These are phyloP conservation scores for Lasiodiplodia sp. DNA, from an alignment of 2,329 filamentous ascomycete genomes.

Conservation along the genomic window DNA sequence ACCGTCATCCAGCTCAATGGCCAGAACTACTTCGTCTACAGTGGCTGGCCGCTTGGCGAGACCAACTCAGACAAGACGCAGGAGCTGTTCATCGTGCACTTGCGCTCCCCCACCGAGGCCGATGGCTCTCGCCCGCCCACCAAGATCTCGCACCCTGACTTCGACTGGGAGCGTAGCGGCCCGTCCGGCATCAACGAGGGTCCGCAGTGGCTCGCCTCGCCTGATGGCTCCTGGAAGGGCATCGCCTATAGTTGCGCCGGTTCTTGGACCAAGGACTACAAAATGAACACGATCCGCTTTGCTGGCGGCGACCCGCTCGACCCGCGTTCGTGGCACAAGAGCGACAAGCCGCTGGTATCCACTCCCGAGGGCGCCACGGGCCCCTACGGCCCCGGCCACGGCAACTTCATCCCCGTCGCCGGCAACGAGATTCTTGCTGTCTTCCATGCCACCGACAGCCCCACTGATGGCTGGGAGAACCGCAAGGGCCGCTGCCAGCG, in stretches of 20 bases:
- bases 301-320: constrained; percentile 51
- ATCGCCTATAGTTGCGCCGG: constrained; percentile 57
- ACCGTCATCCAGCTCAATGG: constrained; percentile 52
- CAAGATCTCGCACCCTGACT: constrained; percentile 50
- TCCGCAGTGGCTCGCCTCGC: constrained; percentile 47
- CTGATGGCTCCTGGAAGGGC: constrained; percentile 50
- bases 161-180: constrained; percentile 51
- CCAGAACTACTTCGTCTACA: constrained; percentile 53
- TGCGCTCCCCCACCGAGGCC: constrained; percentile 47
- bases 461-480: constrained; percentile 54
- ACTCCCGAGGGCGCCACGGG: constrained; percentile 37
- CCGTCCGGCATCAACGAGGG: constrained; percentile 55
- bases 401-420: constrained; percentile 50
- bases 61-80: constrained; percentile 47
- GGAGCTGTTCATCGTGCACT: constrained; percentile 53
- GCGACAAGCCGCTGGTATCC: constrained; percentile 47
- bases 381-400: constrained; percentile 56
- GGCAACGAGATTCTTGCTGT: constrained; percentile 52
- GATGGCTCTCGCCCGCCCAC: constrained; percentile 42
- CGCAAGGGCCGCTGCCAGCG: constrained; percentile 54
- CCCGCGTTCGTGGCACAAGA: constrained; percentile 49
- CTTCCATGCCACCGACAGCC: constrained; percentile 56
- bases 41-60: constrained; percentile 53
- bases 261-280: constrained; percentile 57
- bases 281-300: constrained; percentile 55